Conservation (phyloP, 352 stramenopile genomes). For the Globisporangium apiculatum region DNA sequence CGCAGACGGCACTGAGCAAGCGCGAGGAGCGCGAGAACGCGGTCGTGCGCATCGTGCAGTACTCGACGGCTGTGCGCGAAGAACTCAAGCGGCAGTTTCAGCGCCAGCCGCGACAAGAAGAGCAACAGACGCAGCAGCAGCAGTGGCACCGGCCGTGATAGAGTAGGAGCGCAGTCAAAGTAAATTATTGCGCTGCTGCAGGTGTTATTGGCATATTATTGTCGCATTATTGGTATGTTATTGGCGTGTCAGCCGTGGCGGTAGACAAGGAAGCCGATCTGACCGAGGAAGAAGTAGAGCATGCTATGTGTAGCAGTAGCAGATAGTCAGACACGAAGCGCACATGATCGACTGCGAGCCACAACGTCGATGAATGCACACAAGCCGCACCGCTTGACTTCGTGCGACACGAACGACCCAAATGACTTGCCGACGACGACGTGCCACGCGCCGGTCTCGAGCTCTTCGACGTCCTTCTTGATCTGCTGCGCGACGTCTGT, state of each 20-base stretch:
- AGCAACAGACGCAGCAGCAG: background rate
- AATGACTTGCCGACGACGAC: slow-evolving; percentile 85
- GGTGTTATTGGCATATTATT: background rate
- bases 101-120: slow-evolving; percentile 14
- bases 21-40: slow-evolving; percentile 58
- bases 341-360: no score
- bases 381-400: slow-evolving; percentile 67
- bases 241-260: slow-evolving; percentile 35
- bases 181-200: no score
- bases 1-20: slow-evolving; percentile 28
- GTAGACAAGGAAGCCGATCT: slow-evolving; percentile 78
- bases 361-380: no score
- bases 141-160: background rate
- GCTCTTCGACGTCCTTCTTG: slow-evolving; percentile 72
- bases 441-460: slow-evolving; percentile 64
- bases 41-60: slow-evolving; percentile 71
- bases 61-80: slow-evolving; percentile 39
- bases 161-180: background rate
- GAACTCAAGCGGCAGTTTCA: slow-evolving; percentile 36
- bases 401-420: slow-evolving; percentile 78
- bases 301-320: slow-evolving; percentile 26
- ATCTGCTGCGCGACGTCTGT: slow-evolving; percentile 74
- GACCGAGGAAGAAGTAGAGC: slow-evolving; percentile 77
- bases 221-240: background rate
- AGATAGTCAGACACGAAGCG: background rate